Evolutionary conservation across 2,329 filamentous ascomycete species (phyloP).

Genomic region (Sporothrix inflata): DNA sequence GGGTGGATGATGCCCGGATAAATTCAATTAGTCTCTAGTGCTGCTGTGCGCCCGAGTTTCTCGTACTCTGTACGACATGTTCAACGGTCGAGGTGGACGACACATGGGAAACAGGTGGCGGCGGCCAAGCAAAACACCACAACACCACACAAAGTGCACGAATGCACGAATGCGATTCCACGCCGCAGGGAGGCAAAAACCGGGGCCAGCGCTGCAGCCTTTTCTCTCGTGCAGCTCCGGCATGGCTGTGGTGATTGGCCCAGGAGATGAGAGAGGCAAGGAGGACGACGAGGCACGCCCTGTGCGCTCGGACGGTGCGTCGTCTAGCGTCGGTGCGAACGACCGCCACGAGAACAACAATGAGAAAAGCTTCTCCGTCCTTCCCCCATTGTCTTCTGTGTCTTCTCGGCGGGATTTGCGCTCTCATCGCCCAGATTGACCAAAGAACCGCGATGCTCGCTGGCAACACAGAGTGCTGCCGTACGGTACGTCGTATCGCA

Average conservation of each 20-base stretch:
- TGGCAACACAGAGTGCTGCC: background rate
- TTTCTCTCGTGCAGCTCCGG: background rate
- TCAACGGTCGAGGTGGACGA: background rate
- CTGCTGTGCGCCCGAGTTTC: background rate
- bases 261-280: background rate
- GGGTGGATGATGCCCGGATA: background rate
- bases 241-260: background rate
- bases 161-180: conserved; percentile 3
- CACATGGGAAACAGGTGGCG: background rate
- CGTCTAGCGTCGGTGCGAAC: conserved; percentile 8
- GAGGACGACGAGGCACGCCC: background rate
- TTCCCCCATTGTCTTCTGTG: background rate
- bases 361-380: background rate
- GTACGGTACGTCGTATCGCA: background rate
- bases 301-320: conserved; percentile 18
- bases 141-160: background rate
- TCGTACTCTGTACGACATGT: background rate
- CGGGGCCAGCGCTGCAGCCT: background rate
- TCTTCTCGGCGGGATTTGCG: background rate
- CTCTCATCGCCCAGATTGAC: background rate
- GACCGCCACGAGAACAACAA: background rate
- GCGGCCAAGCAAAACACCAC: conserved; percentile 2
- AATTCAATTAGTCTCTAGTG: background rate
- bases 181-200: background rate
- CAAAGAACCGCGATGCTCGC: background rate